Base-by-base conservation (phyloP, 495 filamentous ascomycete genomes). In the Chaetomium fimeti region DNA sequence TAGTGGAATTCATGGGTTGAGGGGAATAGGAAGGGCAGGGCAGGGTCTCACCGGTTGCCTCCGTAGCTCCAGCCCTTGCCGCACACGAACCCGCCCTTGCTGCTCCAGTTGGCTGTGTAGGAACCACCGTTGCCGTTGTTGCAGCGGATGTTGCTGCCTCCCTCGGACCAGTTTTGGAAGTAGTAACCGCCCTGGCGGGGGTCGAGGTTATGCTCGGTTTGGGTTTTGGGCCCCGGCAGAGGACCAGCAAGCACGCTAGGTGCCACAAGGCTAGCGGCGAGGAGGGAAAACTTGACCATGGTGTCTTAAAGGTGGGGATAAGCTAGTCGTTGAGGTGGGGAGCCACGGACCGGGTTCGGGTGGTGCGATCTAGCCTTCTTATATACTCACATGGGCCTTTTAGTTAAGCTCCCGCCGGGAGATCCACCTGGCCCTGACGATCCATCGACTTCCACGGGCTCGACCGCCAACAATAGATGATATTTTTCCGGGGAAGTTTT, bases 121-220 rank as follows among this genome's bases (percentile, higher is more conserved):
- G 75, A 68, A 5, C 84, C 84, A 8, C 71, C 78, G 25, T 68
- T 65, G 52, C 81, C 79, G 62, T 87, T 87, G 68, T 74, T 79
- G 70, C 87, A 88, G 29, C 75, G 77, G 12, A 87, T 82, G 60
- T 74, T 74, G 51, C 78, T 80, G 59, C 79, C 80, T 4, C 81
- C 81, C 54, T 88, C 82, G 52, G 84, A 86, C 83, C 83, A 87
- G 79, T 83, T 87, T 42, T 80, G 82, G 69, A 85, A 88, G 74
- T 85, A 87, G 70, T 77, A 86, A 56, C 83, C 83, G 3, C 60
- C 60, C 56, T 84, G 82, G 70, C 79, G 77, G 20, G 74, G 64
- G 18, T 72, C 55, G 36, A 78, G 66, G 0, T 66, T 61, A 28
- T 27, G 22, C 25, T 66, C 57, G n/a, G 63, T 40, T n/a, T 60